Conservation (phyloP, 2,329 filamentous ascomycete species). For the Neopestalotiopsis sp. region DNA sequence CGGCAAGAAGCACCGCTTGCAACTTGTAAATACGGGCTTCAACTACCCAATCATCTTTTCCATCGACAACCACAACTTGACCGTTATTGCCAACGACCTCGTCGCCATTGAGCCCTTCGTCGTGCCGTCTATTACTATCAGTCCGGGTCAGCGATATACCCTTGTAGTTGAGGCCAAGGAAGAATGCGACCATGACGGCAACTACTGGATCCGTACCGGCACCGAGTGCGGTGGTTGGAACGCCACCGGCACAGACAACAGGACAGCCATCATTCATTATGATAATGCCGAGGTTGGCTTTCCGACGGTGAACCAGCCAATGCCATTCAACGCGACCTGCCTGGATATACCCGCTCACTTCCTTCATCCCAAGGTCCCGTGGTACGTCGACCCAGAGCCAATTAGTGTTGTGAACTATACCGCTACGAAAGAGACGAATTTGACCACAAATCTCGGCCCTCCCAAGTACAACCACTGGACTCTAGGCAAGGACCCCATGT, state of each 20-base stretch:
- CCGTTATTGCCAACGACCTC: conserved; percentile 59
- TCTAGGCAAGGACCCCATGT: no score
- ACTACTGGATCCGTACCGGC: conserved; percentile 53
- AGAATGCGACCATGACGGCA: conserved; percentile 18
- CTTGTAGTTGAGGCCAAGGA: conserved; percentile 47
- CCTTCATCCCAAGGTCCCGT: no score
- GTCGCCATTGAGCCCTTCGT: conserved; percentile 59
- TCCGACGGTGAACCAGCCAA: no score
- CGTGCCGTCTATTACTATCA: conserved; percentile 44
- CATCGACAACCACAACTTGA: conserved; percentile 58
- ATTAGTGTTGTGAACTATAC: no score
- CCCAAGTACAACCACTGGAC: no score
- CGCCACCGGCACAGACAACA: conserved; percentile 40
- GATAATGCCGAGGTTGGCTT: conserved; percentile 17
- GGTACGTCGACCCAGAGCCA: no score
- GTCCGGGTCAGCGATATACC: conserved; percentile 43
- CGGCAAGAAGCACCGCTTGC: conserved; percentile 49
- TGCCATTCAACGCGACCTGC: no score
- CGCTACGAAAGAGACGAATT: no score
- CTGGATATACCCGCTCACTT: no score
- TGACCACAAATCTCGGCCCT: no score
- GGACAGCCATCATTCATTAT: conserved; percentile 53
- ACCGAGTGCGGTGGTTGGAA: conserved; percentile 33
- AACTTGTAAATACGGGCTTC: conserved; percentile 48
- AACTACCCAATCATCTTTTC: neutral